These are phyloP conservation scores for Gossypium gossypioides DNA, from an alignment of 441 rosid species.

Conservation along the genomic window DNA sequence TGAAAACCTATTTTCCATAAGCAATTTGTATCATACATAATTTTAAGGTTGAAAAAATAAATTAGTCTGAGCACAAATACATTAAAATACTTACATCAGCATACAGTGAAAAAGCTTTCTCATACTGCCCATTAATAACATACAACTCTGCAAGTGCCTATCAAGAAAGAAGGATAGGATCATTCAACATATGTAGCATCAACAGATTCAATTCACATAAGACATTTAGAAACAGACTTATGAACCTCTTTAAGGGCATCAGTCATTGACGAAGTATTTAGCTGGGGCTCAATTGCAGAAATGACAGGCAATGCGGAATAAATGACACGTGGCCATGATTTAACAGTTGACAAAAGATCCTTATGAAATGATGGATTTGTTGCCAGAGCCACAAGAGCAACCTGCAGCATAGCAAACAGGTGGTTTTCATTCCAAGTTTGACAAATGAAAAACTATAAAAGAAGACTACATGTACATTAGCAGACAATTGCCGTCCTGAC, in stretches of 20 bases:
- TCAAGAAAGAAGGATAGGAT: constrained; percentile 17
- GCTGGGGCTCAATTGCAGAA: constrained; percentile 91
- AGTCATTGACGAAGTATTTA: constrained; percentile 91
- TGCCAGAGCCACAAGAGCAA: constrained; percentile 94
- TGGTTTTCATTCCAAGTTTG: constrained; percentile 3
- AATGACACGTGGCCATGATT: constrained; percentile 81
- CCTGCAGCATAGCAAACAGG: constrained; percentile 39
- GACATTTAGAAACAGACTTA: constrained; percentile 6
- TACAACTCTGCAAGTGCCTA: constrained; percentile 92
- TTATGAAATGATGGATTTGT: constrained; percentile 73
- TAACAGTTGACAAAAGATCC: constrained; percentile 82
- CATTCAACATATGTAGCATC: constrained; percentile 15
- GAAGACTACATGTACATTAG: neutral
- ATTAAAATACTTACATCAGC: constrained; percentile 78
- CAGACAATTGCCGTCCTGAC: constrained; percentile 10
- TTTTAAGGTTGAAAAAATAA: neutral
- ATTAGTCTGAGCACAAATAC: neutral
- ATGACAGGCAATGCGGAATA: constrained; percentile 84
- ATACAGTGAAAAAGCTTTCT: constrained; percentile 82
- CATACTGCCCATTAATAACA: constrained; percentile 75
- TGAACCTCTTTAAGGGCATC: constrained; percentile 89
- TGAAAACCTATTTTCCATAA: neutral
- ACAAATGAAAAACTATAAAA: constrained; percentile 6
- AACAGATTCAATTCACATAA: constrained; percentile 19
- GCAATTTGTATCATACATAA: neutral